Conservation (phyloP, 345 rosid genomes). For the Gossypium turneri region DNA sequence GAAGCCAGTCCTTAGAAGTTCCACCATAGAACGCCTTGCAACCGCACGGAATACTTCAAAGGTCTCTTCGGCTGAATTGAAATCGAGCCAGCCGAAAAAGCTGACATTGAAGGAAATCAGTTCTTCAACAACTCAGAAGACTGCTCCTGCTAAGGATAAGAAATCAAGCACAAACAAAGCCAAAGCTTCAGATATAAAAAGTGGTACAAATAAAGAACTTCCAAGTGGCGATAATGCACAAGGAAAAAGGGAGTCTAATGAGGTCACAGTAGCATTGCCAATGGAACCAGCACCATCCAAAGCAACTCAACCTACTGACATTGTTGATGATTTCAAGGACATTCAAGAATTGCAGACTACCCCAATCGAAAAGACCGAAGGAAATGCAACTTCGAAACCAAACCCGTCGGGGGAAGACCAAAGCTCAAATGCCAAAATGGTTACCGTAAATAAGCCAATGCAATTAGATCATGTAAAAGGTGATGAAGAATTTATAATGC, state of each 20-base stretch:
- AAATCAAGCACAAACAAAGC: constrained; percentile 31
- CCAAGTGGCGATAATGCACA: constrained; percentile 34
- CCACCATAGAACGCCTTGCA: constrained; percentile 91
- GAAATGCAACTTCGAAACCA: constrained; percentile 15
- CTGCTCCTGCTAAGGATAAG: constrained; percentile 29
- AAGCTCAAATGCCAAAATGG: constrained; percentile 16
- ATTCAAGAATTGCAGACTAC: constrained; percentile 49
- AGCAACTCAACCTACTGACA: constrained; percentile 26
- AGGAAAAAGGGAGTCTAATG: constrained; percentile 37
- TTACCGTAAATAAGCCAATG: constrained; percentile 11
- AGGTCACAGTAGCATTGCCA: constrained; percentile 21
- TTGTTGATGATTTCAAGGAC: constrained; percentile 52
- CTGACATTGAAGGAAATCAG: constrained; percentile 39
- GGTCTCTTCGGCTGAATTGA: constrained; percentile 35
- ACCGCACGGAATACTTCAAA: constrained; percentile 47
- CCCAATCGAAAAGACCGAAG: constrained; percentile 34
- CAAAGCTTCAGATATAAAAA: constrained; percentile 39
- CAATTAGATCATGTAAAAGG: constrained; percentile 16
- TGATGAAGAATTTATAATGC: constrained; percentile 28
- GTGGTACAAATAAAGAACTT: constrained; percentile 21
- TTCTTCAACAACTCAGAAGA: constrained; percentile 32
- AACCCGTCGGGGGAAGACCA: constrained; percentile 20
- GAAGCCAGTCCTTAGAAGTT: constrained; percentile 62
- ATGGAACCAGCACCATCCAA: constrained; percentile 21
- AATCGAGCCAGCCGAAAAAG: constrained; percentile 42